These are phyloP conservation scores for Paecilomyces fulvus DNA, from an alignment of 2,329 filamentous ascomycete species.

Conservation along the genomic window DNA sequence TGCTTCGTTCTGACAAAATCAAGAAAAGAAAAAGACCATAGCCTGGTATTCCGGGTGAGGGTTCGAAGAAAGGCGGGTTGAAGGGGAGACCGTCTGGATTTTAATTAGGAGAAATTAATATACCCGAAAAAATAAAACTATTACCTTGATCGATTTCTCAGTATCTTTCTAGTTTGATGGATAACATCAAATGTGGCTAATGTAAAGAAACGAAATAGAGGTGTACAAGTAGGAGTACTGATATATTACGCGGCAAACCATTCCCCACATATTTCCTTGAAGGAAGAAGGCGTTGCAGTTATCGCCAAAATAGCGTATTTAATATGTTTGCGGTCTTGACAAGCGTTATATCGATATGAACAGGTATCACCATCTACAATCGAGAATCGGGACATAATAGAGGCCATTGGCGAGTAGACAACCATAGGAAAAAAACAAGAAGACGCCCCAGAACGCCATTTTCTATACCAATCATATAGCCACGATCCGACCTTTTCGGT, in stretches of 20 bases:
- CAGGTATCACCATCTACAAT: neutral
- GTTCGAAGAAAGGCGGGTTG: neutral
- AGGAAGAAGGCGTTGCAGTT: too few relatives aligned
- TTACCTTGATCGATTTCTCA: too few relatives aligned
- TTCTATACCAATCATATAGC: slow-evolving; percentile 20
- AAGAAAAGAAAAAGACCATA: neutral
- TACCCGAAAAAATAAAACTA: too few relatives aligned
- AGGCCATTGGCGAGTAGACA: neutral
- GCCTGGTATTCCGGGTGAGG: neutral
- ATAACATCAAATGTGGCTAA: too few relatives aligned
- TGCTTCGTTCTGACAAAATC: neutral
- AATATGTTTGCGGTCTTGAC: neutral
- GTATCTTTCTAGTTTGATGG: too few relatives aligned
- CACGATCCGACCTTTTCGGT: slow-evolving; percentile 21
- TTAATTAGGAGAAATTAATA: too few relatives aligned
- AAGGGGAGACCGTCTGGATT: too few relatives aligned
- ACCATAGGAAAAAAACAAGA: neutral
- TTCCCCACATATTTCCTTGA: too few relatives aligned
- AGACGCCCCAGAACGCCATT: slow-evolving; percentile 15
- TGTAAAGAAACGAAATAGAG: too few relatives aligned
- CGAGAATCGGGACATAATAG: neutral
- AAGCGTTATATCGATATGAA: neutral
- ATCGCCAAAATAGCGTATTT: neutral
- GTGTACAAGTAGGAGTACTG: too few relatives aligned
- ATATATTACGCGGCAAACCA: too few relatives aligned